These are phyloP conservation scores for Apophysomyces ossiformis DNA, from an alignment of 371 early-diverging fungal species.

Conservation along the genomic window DNA sequence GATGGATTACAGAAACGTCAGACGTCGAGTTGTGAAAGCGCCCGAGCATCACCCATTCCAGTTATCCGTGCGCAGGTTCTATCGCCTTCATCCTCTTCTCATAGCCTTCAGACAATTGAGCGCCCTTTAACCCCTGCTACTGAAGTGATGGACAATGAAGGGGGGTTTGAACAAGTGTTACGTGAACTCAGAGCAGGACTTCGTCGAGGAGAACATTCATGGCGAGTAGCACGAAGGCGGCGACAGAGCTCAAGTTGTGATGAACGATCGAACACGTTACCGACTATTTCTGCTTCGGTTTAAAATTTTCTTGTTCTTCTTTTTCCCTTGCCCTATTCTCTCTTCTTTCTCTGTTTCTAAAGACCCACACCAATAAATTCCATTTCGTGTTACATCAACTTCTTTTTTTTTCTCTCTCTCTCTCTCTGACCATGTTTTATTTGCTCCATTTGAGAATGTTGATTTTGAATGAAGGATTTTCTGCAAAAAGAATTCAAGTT, in stretches of 20 bases:
- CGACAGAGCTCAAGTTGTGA: conserved; percentile 4
- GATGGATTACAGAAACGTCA: background rate
- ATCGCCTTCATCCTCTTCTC: background rate
- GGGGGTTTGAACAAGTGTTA: conserved; percentile 42
- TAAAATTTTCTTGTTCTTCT: background rate
- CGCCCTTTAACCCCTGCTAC: background rate
- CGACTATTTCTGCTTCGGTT: background rate
- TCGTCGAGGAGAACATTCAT: conserved; percentile 34
- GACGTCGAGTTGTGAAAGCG: background rate
- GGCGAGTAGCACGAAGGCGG: conserved; percentile 21
- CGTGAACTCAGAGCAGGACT: conserved; percentile 43
- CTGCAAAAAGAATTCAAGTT: too few species aligned
- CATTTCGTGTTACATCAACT: conserved; percentile 15
- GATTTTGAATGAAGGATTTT: too few species aligned
- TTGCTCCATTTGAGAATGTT: too few species aligned
- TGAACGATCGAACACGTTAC: background rate
- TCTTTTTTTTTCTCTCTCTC: too few species aligned
- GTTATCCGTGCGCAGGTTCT: background rate
- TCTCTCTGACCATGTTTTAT: too few species aligned
- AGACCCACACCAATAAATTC: conserved; percentile 3
- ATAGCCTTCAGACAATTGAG: background rate
- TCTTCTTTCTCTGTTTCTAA: background rate
- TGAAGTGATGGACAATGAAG: conserved; percentile 19
- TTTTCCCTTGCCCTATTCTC: too few species aligned
- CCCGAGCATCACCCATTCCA: background rate